A percentile compares a stretch with the other conserved stretches of the same genome.
These are phyloP conservation scores for Dioszegia aurantiaca DNA, from an alignment of 768 basidiomycete genomes.

Conservation along the genomic window DNA sequence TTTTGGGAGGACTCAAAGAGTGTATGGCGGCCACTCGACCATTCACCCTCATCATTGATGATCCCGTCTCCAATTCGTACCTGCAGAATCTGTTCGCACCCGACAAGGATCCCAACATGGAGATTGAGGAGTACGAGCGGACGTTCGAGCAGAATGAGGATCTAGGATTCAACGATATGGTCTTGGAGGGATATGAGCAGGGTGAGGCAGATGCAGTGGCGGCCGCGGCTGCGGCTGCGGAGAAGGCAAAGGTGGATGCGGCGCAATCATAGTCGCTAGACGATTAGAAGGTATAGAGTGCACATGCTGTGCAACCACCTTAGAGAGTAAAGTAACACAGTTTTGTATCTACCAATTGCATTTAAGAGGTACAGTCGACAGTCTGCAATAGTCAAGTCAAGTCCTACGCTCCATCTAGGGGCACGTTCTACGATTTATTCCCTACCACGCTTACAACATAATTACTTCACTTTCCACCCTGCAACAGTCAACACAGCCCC, in stretches of 20 bases:
- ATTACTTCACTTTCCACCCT: slow-evolving; percentile 53
- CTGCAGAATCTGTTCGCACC: slow-evolving; percentile 96
- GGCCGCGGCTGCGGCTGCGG: slow-evolving; percentile 1
- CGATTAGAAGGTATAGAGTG: no score
- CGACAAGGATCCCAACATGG: slow-evolving; percentile 93
- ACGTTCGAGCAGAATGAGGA: slow-evolving; percentile 91
- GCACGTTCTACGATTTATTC: no score
- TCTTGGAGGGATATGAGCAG: slow-evolving; percentile 50
- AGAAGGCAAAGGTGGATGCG: background rate
- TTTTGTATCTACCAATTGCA: background rate
- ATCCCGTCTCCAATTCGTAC: slow-evolving; percentile 92
- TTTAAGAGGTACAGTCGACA: no score
- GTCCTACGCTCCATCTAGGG: no score
- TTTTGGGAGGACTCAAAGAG: slow-evolving; percentile 59
- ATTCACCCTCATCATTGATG: slow-evolving; percentile 91
- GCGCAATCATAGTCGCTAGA: no score
- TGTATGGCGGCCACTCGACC: slow-evolving; percentile 72
- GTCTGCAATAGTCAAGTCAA: no score
- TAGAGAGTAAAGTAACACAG: background rate
- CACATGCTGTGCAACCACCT: no score
- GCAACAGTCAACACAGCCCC: slow-evolving; percentile 69
- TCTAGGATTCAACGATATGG: slow-evolving; percentile 64
- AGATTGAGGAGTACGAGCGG: slow-evolving; percentile 74
- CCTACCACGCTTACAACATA: background rate
- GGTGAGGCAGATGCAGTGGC: slow-evolving; percentile 27